Base-by-base conservation (phyloP, 805 yeast genomes). In the Teunomyces panamensis region DNA sequence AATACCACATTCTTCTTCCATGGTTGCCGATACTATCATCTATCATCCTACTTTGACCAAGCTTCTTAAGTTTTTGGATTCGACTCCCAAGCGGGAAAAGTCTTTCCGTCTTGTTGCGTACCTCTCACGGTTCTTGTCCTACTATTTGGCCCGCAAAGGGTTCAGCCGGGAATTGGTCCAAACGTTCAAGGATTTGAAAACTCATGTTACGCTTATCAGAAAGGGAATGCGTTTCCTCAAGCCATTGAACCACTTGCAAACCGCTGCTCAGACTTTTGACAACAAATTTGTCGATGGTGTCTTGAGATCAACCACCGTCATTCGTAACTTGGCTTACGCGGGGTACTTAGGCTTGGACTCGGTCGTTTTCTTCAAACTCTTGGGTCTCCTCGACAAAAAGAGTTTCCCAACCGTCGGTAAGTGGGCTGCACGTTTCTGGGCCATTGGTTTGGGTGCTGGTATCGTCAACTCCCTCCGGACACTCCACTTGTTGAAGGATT, bases 211-310 rank as follows among this genome's bases (percentile, higher is more conserved):
- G 1, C 65, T 84, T 49, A 76, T 88, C 52, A 83, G 98, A 65
- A 92, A 92, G 71, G 84, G 90, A 17, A 69, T 91, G 73, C 80
- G 97, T 60, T 82, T 85, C 60, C 79, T 89, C 53, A 91, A 90
- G 68, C 96, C 96, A 1, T 69, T 91, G 58, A 76, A 75, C 57
- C 89, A 85, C 62, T 60, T 87, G 46, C 82, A 83, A 57, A 77
- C 80, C n/a, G 87, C 91, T 4, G 74, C 86, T 2, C 75, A 78
- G 52, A 78, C 87, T 10, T 78, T 73, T 57, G 87, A 83, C 60
- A 83, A 88, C 67, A 85, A 87, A 71, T 77, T 89, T 39, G 63
- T 78, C 45, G 92, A 86, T 63, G 78, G 79, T 9, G 67, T 81
- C 24, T 65, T 78, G 56, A 80, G 83, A 62, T 60, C 71, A 50